Base-by-base conservation (phyloP, 1,139 yeast species). In the Citeromyces hawaiiensis region DNA sequence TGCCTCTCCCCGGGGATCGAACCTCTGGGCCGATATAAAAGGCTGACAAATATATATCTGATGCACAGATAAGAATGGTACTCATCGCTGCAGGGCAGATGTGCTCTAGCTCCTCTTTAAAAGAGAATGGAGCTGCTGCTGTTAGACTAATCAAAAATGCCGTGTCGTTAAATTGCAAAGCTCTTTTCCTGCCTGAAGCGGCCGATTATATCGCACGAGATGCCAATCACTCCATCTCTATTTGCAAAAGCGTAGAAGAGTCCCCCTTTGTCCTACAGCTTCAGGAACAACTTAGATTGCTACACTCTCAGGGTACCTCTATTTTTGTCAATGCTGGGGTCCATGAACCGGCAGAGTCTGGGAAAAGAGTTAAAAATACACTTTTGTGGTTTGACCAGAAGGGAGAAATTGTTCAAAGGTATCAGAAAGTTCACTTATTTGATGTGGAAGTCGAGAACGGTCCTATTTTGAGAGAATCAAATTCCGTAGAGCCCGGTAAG, bases 141-240 rank as follows among this genome's bases (percentile, higher is more conserved):
- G 65, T 68, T 14, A 64, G 64, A 37, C 62, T 87, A 32, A 74
- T 87, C 23, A 56, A 62, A n/a, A 60, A 65, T 41, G 94, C 96
- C 0, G 68, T 82, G 0, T 57, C 59, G 7, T 54, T 66, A 9
- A 68, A 77, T 3, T 86, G 80, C 9, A 63, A 69, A 44, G 74
- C 85, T 3, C 64, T 88, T 8, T 87, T 88, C 53, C 68, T 91
- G 35, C 97, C 97, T 1, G 98, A 91, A 55, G 97, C 97, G 0
- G 70, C 91, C 1, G 97, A 91, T 53, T 91, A 86, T 55, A 68
- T 91, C 36, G 81, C 94, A 3, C 64, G 73, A 37, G 72, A 77
- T 46, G 77, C 93, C 1, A 56, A 56, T 1, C 88, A 85, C 47
- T 79, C 94, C 1, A 63, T 68, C 40, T 50, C 61, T 29, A 61